Evolutionary conservation across 139 green algal genomes (phyloP), one percentile per base, ranked within the genome.

Genomic region (Picochlorum sp.): DNA sequence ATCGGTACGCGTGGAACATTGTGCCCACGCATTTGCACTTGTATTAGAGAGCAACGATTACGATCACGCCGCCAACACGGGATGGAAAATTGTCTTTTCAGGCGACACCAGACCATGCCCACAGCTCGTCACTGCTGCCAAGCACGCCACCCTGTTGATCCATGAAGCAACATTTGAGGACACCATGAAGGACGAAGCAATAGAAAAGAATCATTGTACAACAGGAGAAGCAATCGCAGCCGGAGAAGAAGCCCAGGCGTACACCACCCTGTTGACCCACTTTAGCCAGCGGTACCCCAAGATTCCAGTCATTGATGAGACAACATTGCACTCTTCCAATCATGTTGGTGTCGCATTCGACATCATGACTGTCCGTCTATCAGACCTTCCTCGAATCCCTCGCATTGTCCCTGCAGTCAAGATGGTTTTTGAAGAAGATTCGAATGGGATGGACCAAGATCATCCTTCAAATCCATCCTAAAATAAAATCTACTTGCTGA

Each of bases 131-230:
- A 67, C 80, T 10, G 89, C 89, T 6, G 91, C 94, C 10, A 65
- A 71, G 16, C 83, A 79, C 14, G 88, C 83, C 18, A 92, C 79
- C 4, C 47, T 98, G 59, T 73, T 99, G 41, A 85, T 99, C 6
- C 94, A 99, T 69, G 94, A 99, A 73, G 93, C 93, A 6, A 98
- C 94, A 0, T 99, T 99, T 71, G 94, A 98, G 60, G 83, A 97
- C 61, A 78, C 72, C 1, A 79, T 97, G 76, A 20, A 59, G 26
- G 68, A 81, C 23, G 94, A 98, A 60, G 94, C 94, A 7, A 8
- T 82, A 3, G 75, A 74, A 30, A 98, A 98, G 83, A 71, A 72
- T 26, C 94, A 99, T 81, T 90, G 77, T 77, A 93, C 88, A 23
- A 92, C 81, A 4, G 62, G 64, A 11, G 91, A 98, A 65, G 94